Evolutionary conservation across 2,329 filamentous ascomycete genomes (phyloP).

Genomic region (Emmonsia crescens): DNA sequence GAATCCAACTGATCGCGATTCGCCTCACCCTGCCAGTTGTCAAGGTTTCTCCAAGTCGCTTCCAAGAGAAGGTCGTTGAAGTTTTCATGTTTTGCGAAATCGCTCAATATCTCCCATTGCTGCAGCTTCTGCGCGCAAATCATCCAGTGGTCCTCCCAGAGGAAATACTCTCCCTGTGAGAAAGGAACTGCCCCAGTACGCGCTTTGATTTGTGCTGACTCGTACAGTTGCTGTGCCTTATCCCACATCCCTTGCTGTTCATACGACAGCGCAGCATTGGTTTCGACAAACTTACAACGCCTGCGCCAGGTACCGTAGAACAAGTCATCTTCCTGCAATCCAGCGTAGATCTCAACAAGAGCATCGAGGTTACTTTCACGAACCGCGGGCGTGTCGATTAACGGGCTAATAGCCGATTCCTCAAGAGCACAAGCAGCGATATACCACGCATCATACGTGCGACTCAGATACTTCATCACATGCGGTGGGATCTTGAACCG

Average conservation of each 20-base stretch:
- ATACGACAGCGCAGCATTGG: constrained; percentile 91
- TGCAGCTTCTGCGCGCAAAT: constrained; percentile 95
- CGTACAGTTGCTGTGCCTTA: constrained; percentile 93
- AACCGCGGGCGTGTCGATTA: constrained; percentile 71
- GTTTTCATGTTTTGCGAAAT: constrained; percentile 98
- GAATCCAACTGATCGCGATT: constrained; percentile 83
- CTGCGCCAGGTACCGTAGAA: constrained; percentile 97
- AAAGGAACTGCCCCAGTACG: constrained; percentile 93
- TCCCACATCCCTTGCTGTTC: constrained; percentile 99
- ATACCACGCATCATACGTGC: constrained; percentile 95
- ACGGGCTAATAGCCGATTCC: constrained; percentile 71
- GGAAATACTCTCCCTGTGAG: constrained; percentile 92
- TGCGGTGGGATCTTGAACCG: constrained; percentile 89
- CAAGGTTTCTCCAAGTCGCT: constrained; percentile 88
- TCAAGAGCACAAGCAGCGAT: constrained; percentile 85
- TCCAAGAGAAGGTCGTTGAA: constrained; percentile 93
- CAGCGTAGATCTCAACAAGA: constrained; percentile 83
- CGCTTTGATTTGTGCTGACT: constrained; percentile 93
- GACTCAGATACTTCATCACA: constrained; percentile 87
- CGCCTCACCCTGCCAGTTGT: constrained; percentile 82
- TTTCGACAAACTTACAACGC: constrained; percentile 92
- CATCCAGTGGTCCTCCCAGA: constrained; percentile 99
- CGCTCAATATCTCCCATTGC: constrained; percentile 95
- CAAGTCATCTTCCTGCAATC: constrained; percentile 85
- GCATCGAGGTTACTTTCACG: constrained; percentile 94